phyloP scores from a whole-genome alignment of 305 asterid genomes.

The Ilex paraguariensis region DNA sequence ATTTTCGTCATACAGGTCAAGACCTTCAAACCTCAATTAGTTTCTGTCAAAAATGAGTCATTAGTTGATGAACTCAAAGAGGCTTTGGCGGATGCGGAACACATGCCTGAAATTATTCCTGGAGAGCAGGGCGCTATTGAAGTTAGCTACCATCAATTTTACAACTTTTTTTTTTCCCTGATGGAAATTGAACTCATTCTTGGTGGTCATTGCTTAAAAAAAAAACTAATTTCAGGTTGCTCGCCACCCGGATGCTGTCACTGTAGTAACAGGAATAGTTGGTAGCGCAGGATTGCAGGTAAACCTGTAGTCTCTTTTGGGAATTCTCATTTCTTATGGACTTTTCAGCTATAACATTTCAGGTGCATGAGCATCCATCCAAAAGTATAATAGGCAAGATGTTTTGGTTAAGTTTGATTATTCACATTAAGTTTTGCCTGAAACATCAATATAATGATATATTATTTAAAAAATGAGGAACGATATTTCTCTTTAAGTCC shows the following conservation, averaged over 20 bases:
- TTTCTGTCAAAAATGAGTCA: constrained; percentile 66
- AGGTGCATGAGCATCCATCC: too few species aligned
- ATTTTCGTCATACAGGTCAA: constrained; percentile 45
- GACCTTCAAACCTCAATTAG: constrained; percentile 79
- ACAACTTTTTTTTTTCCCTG: constrained; percentile 3
- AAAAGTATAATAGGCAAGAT: too few species aligned
- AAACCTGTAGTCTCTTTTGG: background rate
- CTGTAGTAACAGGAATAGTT: constrained; percentile 95
- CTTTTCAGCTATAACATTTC: too few species aligned
- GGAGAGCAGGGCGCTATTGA: constrained; percentile 88
- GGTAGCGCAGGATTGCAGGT: constrained; percentile 99
- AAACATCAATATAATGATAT: too few species aligned
- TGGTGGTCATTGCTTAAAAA: constrained; percentile 2
- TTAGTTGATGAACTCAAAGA: constrained; percentile 75
- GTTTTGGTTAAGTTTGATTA: too few species aligned
- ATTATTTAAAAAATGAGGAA: too few species aligned
- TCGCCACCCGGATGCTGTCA: constrained; percentile 87
- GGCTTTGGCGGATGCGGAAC: constrained; percentile 68
- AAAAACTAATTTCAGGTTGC: constrained; percentile 66
- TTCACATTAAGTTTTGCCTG: too few species aligned
- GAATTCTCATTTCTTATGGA: too few species aligned
- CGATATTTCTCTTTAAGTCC: too few species aligned
- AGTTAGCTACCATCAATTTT: constrained; percentile 37
- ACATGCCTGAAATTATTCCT: constrained; percentile 89
- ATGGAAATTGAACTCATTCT: constrained; percentile 3